Evolutionary conservation across 768 basidiomycete genomes (phyloP).

Genomic region (Multifurca ochricompacta): DNA sequence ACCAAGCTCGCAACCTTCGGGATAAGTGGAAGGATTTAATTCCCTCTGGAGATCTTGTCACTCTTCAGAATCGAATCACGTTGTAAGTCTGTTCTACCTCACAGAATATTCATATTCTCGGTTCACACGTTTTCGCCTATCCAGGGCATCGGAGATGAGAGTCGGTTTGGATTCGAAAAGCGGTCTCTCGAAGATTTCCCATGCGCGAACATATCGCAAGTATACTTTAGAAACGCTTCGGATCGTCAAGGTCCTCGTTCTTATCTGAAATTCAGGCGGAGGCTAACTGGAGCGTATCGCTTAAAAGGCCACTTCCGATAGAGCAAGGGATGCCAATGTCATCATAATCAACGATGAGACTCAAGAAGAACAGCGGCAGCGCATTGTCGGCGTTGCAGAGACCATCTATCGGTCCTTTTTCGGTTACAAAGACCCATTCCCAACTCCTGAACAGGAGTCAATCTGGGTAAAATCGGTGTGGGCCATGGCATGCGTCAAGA

Average conservation of each 20-base stretch:
- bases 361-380: background rate
- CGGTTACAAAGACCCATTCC: slow-evolving; percentile 10
- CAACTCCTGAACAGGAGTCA: slow-evolving; percentile 5
- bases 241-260: slow-evolving; percentile 2
- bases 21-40: slow-evolving; percentile 6
- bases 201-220: slow-evolving; percentile 3
- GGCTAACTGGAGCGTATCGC: background rate
- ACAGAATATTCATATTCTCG: background rate
- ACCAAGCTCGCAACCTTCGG: slow-evolving; percentile 8
- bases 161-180: background rate
- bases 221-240: slow-evolving; percentile 1
- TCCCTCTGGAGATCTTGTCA: background rate
- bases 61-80: slow-evolving; percentile 3
- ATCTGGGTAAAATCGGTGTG: slow-evolving; percentile 4
- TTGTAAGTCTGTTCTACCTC: background rate
- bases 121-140: background rate
- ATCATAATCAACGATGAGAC: background rate
- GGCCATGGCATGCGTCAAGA: slow-evolving; percentile 5
- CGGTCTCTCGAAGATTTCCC: slow-evolving; percentile 2
- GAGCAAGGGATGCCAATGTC: slow-evolving; percentile 1
- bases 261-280: background rate
- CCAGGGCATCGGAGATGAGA: slow-evolving; percentile 12
- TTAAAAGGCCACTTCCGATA: slow-evolving; percentile 8
- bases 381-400: background rate
- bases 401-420: slow-evolving; percentile 11